Evolutionary conservation across 192 early-diverging fungal species (phyloP), one percentile per base, ranked within the genome.

Genomic region (Coemansia asiatica): DNA sequence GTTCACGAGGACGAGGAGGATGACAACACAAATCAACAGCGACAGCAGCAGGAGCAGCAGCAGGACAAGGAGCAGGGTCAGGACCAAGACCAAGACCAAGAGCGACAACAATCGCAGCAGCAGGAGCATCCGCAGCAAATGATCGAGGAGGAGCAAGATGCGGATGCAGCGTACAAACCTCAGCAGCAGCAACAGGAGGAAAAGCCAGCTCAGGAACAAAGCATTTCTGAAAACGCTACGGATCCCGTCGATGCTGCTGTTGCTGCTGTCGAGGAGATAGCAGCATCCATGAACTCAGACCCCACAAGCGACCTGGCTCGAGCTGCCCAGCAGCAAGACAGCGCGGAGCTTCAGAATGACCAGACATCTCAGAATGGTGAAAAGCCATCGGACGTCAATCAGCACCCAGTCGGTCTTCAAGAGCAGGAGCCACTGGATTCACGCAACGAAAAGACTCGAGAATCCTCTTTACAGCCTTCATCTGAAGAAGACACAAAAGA

Each of bases 1-100:
- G 71, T 79, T 51, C 76, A 79, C 61, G 76, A 79, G 59, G 76
- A 79, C 36, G 75, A 77, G 22, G 69, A 77, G 1, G 64, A 44
- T 15, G 46, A 60, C 29, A 66, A 29, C 51, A 31, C 25, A 25
- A 38, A 49, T 27, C 64, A 66, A 19, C 51, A 44, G 55, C 38
- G 22, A 6, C 44, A 25, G n/a, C 13, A 55, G n/a, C 50, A 16
- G 19, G 5, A 40, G 22, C 58, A 58, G n/a, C n/a, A n/a, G n/a
- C n/a, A 79, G 59, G 76, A 79, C 36, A 69, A 77, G 22, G 69
- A 77, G 1, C 51, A 44, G 55, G 26, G 22, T 4, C 44, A 25
- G n/a, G 5, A 55, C 8, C 50, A 16, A 18, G 5, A 40, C 15
- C 58, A 58, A 16, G 36, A 56, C 25, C 55, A 36, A 28, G 36